Evolutionary conservation across 2,329 filamentous ascomycete species (phyloP).

Genomic region (Xenosphaeropsis pyriputrescens): DNA sequence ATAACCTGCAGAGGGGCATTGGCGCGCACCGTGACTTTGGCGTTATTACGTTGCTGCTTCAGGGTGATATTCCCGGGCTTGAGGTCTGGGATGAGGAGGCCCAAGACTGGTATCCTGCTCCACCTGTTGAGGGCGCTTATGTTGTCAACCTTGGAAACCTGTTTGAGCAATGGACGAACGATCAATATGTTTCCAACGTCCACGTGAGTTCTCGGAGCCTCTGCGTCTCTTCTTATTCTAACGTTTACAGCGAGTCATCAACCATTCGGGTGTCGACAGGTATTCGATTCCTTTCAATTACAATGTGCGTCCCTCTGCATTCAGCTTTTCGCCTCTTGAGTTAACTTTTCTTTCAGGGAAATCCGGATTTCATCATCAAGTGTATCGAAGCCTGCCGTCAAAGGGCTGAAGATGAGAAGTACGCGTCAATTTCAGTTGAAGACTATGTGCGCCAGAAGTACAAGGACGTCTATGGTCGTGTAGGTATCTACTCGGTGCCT

Average conservation of each 20-base stretch:
- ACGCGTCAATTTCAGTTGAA: no score
- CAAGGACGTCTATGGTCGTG: no score
- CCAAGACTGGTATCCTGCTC: conserved; percentile 17
- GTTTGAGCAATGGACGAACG: conserved; percentile 36
- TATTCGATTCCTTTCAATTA: conserved; percentile 36
- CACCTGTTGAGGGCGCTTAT: conserved; percentile 24
- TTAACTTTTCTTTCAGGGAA: not conserved
- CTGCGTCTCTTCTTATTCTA: no score
- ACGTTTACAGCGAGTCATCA: conserved; percentile 27
- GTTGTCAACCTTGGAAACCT: conserved; percentile 38
- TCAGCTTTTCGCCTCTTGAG: no score
- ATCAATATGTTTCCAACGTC: conserved; percentile 22
- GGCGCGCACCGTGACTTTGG: conserved; percentile 36
- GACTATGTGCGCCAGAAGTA: no score
- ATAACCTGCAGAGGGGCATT: conserved; percentile 5
- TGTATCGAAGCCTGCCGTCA: no score
- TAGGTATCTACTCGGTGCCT: not conserved
- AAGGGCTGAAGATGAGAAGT: no score
- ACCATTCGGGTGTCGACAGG: conserved; percentile 20
- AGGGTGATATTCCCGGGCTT: conserved; percentile 24
- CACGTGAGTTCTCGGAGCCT: no score
- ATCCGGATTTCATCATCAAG: not conserved
- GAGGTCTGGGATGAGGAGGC: conserved; percentile 23
- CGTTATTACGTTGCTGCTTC: conserved; percentile 33
- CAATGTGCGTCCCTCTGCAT: not conserved